Evolutionary conservation across 2,329 filamentous ascomycete genomes (phyloP).

Genomic region (Raffaelea ambrosiae): DNA sequence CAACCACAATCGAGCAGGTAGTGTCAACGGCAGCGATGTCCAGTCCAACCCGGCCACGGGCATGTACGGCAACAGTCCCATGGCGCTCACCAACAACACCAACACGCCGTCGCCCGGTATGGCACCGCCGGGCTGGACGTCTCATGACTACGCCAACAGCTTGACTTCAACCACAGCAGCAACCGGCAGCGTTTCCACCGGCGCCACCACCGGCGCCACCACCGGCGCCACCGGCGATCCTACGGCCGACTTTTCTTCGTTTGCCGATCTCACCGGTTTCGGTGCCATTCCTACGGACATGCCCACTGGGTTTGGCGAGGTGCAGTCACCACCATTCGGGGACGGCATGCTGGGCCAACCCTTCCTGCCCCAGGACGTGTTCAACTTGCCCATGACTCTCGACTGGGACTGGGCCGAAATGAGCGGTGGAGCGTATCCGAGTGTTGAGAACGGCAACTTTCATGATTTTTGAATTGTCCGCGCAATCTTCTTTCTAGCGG

Average conservation of each 20-base stretch:
- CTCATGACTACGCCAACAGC: conserved; percentile 1
- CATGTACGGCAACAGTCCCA: conserved; percentile 29
- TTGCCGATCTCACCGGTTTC: conserved; percentile 38
- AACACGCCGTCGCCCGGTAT: conserved; percentile 36
- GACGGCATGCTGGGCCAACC: conserved; percentile 63
- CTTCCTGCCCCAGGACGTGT: conserved; percentile 85
- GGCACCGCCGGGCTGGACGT: conserved; percentile 34
- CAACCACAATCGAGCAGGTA: no score
- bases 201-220: no score
- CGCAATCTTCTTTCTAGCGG: no score
- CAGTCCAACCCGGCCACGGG: conserved; percentile 9
- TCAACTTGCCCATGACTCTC: conserved; percentile 91
- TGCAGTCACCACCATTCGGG: conserved; percentile 25
- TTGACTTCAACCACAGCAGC: conserved; percentile 25
- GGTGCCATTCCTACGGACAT: conserved; percentile 20
- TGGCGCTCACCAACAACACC: conserved; percentile 23
- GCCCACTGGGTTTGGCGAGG: conserved; percentile 13
- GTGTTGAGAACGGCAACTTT: conserved; percentile 54
- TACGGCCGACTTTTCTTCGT: conserved; percentile 20
- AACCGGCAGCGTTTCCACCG: neutral
- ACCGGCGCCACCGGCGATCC: no score
- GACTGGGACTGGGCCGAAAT: conserved; percentile 78
- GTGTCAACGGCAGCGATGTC: conserved; percentile 14
- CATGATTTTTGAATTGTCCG: conserved; percentile 15
- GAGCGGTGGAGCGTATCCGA: conserved; percentile 55